A percentile compares a stretch with the other conserved stretches of the same genome.
Conservation (phyloP, 2,329 filamentous ascomycete genomes). For the Fusarium sp. region DNA sequence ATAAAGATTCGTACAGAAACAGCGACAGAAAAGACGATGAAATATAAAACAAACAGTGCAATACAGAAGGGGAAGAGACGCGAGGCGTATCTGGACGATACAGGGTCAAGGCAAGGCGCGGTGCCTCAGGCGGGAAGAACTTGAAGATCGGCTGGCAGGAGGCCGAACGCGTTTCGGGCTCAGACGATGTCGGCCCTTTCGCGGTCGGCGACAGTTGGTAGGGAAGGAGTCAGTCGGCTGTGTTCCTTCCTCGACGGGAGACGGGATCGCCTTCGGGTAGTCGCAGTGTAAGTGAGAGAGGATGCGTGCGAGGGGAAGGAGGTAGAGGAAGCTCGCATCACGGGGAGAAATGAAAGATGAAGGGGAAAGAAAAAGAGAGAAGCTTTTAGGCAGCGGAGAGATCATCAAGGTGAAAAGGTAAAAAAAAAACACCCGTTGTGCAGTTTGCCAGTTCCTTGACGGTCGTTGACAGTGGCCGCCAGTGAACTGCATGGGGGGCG, state of each 20-base stretch:
- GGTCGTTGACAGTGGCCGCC: conserved; percentile 8
- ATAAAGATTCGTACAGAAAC: not conserved
- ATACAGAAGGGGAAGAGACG: not conserved
- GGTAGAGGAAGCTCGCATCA: not conserved
- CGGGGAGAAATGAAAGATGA: not conserved
- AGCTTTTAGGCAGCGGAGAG: not conserved
- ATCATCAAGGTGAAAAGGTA: not conserved
- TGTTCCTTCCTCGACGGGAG: not conserved
- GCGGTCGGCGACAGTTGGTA: not conserved
- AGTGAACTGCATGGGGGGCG: not conserved
- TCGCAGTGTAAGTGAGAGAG: not conserved
- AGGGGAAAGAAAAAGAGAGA: not conserved
- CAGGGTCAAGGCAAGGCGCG: not conserved
- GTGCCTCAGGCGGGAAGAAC: not conserved
- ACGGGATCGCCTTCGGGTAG: not conserved
- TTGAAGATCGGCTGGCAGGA: not conserved
- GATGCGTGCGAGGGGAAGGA: not conserved
- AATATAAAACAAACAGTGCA: not conserved
- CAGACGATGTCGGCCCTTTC: not conserved
- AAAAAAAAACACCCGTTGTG: not conserved
- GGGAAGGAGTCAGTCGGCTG: not conserved
- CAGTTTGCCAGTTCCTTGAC: conserved; percentile 13
- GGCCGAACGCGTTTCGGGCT: not conserved
- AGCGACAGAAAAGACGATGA: not conserved
- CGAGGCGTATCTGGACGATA: not conserved